Conservation (phyloP, 1,284 basidiomycete species). For the Pulveroboletus sp. region DNA sequence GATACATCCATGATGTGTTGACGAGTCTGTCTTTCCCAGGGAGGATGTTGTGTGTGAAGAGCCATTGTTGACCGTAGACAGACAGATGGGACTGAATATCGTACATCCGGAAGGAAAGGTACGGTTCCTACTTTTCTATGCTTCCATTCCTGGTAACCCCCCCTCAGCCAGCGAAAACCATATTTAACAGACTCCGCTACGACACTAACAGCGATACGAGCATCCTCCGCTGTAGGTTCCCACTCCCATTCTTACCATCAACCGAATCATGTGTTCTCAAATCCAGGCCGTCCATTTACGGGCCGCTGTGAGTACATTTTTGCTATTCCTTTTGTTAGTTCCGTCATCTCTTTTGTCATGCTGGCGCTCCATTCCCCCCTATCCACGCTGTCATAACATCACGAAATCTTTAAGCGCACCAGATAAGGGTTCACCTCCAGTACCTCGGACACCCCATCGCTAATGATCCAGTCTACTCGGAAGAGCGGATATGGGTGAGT, state of each 20-base stretch:
- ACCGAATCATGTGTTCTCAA: slow-evolving; percentile 9
- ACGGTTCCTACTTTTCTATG: slow-evolving; percentile 16
- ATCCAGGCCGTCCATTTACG: slow-evolving; percentile 78
- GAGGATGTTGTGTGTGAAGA: slow-evolving; percentile 82
- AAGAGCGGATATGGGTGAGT: slow-evolving; percentile 78
- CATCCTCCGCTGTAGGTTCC: slow-evolving; percentile 79
- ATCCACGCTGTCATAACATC: slow-evolving; percentile 8
- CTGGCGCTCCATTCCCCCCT: neutral
- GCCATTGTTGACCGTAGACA: slow-evolving; percentile 89
- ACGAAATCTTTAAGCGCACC: slow-evolving; percentile 67
- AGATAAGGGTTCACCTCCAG: slow-evolving; percentile 95
- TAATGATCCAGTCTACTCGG: slow-evolving; percentile 88
- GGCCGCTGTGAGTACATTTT: slow-evolving; percentile 71
- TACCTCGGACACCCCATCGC: slow-evolving; percentile 93
- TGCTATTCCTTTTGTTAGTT: neutral
- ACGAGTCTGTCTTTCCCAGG: slow-evolving; percentile 42
- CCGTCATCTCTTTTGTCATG: neutral
- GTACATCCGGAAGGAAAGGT: slow-evolving; percentile 94
- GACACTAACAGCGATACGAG: slow-evolving; percentile 83
- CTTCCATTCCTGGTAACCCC: neutral
- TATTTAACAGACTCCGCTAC: slow-evolving; percentile 87
- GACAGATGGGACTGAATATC: slow-evolving; percentile 94
- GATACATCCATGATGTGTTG: neutral
- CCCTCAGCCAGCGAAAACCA: slow-evolving; percentile 79
- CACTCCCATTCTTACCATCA: neutral